phyloP scores from a whole-genome alignment of 78 protist genomes.

The Anaeramoeba flamelloides region DNA sequence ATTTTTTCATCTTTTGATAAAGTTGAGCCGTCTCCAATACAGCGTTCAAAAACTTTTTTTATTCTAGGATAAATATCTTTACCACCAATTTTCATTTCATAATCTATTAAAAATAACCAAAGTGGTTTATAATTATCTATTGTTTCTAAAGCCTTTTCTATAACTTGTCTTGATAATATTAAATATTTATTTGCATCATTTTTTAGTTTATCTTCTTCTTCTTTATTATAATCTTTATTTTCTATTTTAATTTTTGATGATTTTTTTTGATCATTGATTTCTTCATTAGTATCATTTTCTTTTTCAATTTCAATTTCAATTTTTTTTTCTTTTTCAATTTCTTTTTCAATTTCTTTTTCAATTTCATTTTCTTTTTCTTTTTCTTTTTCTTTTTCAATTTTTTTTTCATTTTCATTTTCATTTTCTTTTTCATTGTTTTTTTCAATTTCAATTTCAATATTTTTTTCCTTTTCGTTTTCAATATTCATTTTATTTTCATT shows the following conservation, averaged over 20 bases:
- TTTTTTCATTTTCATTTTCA: no score
- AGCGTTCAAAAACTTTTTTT: background rate
- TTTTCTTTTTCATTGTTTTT: no score
- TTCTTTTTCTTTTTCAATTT: no score
- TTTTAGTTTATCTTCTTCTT: background rate
- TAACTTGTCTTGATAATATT: background rate
- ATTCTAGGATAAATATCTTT: background rate
- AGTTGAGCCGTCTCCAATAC: background rate
- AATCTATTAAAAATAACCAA: background rate
- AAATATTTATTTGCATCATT: background rate
- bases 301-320: no score
- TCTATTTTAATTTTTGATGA: background rate
- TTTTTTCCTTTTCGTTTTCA: no score
- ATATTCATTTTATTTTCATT: no score
- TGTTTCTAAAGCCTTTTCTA: background rate
- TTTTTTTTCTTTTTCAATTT: no score
- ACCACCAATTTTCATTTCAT: background rate
- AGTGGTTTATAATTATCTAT: background rate
- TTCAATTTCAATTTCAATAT: no score
- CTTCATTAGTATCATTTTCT: background rate
- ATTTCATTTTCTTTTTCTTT: no score
- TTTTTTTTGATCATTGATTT: background rate
- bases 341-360: no score
- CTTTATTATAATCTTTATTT: background rate
- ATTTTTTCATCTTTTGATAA: background rate